Evolutionary conservation across 2,329 filamentous ascomycete species (phyloP), one percentile per base, ranked within the genome.

Genomic region (Annulohypoxylon truncatum): DNA sequence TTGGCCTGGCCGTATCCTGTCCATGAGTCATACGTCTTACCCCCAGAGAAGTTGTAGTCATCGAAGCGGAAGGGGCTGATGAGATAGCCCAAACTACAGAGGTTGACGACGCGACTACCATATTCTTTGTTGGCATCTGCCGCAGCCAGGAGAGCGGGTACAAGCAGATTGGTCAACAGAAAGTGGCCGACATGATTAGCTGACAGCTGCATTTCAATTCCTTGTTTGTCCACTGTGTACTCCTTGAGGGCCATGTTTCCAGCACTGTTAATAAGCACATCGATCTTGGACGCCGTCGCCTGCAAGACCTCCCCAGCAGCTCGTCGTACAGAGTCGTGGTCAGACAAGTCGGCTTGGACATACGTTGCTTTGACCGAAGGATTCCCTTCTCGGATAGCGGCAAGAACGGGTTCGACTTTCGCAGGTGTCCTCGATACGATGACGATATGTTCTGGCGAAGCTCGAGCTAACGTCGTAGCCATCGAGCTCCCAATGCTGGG

Each of bases 151-250:
- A 40, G 47, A 28, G 78, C 78, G 0, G 82, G 79, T 44, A 82
- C 71, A 13, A 85, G 77, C 18, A 84, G 75, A 33, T 81, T 79
- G 0, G 82, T 82, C 28, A 85, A 75, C 8, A 83, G 71, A 67
- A 84, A 84, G 28, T 85, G 81, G 0, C 82, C 81, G 10, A 86
- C 67, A 62, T 85, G 80, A 70, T 86, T 86, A 12, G 80, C 79
- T 7, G 79, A 82, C 2, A 83, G 78, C 57, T 83, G 77, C 4
- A 72, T 69, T 55, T 82, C 79, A 20, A 79, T 73, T 1, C 70
- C 69, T 29, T 74, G 68, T 48, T 72, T 74, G 26, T 74, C 73
- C 6, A 69, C 42, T 2, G 63, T 71, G 44, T 71, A 73, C 40
- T 72, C 60, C 48, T 71, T 69, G 18, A 71, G 46, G 1, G 64